Base-by-base conservation (phyloP, 495 filamentous ascomycete genomes). In the Aspergillus incahuasiensis region DNA sequence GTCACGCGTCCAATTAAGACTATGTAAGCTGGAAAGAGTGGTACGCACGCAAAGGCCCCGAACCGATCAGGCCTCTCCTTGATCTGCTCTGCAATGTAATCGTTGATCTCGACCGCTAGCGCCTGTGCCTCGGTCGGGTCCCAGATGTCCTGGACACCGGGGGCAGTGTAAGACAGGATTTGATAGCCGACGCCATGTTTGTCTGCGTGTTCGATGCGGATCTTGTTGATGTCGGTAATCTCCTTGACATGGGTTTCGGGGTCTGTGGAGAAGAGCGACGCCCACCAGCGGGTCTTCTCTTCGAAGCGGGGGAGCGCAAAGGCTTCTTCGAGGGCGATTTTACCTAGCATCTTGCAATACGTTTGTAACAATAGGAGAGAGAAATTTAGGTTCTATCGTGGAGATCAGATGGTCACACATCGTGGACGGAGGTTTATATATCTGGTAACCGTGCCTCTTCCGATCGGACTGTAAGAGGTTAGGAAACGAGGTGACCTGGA, bases 121-220 rank as follows among this genome's bases (percentile, higher is more conserved):
- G 67, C 67, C 24, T 77, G 72, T 9, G 74, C 74, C 48, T 76
- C 73, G n/a, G 58, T 68, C 1, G 72, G 63, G 28, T 77, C 72
- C 70, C 72, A 72, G 45, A 82, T 76, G 60, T 81, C 83, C 58
- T 87, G 83, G 0, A 79, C 70, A 20, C 84, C 82, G 0, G 82
- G 80, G 0, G 79, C 79, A 13, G 72, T 77, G 25, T 82, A 75
- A 0, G 77, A 82, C 6, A 85, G 72, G 28, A 86, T 79, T 58
- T 79, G 82, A 63, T 82, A 80, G 47, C 80, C 83, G 19, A 87
- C 79, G 30, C 82, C 83, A 58, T 84, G 67, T 55, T 75, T 78
- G 60, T 83, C 78, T 67, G 79, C 81, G 34, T 77, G 65, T 19
- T 77, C 63, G 5, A 84, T 65, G 5, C 82, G 80, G 22, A 74